Evolutionary conservation across 2,329 filamentous ascomycete genomes (phyloP), one percentile per base, ranked within the genome.

Genomic region (Talaromyces sp.): DNA sequence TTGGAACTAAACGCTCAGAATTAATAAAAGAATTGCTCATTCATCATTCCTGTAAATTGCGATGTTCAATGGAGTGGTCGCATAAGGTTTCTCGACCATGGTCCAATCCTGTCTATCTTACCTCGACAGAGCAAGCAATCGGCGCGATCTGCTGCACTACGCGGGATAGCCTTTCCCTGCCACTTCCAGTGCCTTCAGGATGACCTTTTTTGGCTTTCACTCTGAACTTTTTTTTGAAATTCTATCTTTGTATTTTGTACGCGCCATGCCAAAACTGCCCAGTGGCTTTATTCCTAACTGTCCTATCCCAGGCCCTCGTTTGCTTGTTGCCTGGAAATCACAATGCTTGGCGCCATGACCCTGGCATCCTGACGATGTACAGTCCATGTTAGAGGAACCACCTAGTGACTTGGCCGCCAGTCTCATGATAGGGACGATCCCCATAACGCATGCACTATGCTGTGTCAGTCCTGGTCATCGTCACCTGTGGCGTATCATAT

Each of bases 251-350:
- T 27, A 27, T 9, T 30, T 14, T 14, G 29, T 45, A 42, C 47
- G 24, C 24, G 24, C 24, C 24, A 5, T 27, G 9, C 24, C 24
- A 14, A 10, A 44, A 37, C 13, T 33, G 29, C 19, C 41, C 48
- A 32, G 33, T 16, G 29, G 48, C 46, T 50, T 43, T 20, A 48
- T 53, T 50, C 44, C 17, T 17, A 41, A 16, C 49, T 35, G 42
- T 44, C 58, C 58, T 61, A 62, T 63, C 56, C 50, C 35, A 37
- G 36, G 9, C 35, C 41, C 37, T 46, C 53, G 42, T 64, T 64
- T 64, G 49, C 58, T 55, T 36, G 62, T 47, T 64, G 62, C 62
- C 62, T 64, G 33, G 58, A 43, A 51, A 14, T 27, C 24, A 30
- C 39, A 44, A 45, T 16, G 17, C 57, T 60, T 60, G 57, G 57